Evolutionary conservation across 2,329 filamentous ascomycete species (phyloP), one percentile per base, ranked within the genome.

Genomic region (Fusarium dlaminii): DNA sequence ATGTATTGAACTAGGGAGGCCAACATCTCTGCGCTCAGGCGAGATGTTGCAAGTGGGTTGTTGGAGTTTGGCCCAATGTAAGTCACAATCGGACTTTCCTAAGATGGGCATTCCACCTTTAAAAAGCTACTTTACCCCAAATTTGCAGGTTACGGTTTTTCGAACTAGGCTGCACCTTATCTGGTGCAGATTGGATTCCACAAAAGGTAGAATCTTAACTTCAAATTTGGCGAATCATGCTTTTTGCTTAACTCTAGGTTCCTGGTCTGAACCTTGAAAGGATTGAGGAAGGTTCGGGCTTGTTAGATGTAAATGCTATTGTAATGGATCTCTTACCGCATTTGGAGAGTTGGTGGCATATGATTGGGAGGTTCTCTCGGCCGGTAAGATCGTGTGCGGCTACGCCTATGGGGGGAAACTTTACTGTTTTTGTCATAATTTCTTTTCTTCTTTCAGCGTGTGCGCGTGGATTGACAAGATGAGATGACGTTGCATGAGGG

Each of bases 381-480:
- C 24, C 9, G 37, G 52, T 24, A 58, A 54, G 34, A 39, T 48
- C 55, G 42, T 52, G 29, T 59, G 46, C 56, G 24, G 40, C 55
- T 29, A 24, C 60, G 24, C 34, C 42, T 27, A 24, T 40, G 39
- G 45, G 39, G 45, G 40, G 37, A 34, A 55, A 49, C 72, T 59
- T 74, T 74, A 56, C 71, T 74, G 51, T 65, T 96, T 84, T 59
- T 59, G 72, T 74, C 52, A 60, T 67, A 73, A 59, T 39, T 58
- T 56, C 32, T 46, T 65, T 72, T 68, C 42, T 68, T 58, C 39
- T 48, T 48, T 27, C 32, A 51, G 29, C 24, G 43, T 40, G 51
- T 37, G 49, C 58, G 29, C 51, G 39, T 29, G 36, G 52, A 62
- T 45, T 22, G 54, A 29, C 40, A 17, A 49, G 37, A 57, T 49